Conservation (phyloP, 192 early-diverging fungal genomes). For the Backusella liffmaniae region DNA sequence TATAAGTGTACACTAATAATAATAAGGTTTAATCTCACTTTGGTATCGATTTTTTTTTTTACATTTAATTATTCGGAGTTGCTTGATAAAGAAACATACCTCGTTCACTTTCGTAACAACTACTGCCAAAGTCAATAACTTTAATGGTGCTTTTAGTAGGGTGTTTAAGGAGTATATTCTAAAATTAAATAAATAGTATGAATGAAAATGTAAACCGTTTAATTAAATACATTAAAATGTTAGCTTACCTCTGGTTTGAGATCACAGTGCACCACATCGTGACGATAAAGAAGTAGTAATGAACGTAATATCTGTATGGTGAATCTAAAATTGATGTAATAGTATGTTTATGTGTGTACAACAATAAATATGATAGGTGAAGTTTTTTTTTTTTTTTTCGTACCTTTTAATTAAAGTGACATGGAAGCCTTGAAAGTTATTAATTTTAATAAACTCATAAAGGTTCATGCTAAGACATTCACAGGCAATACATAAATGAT, state of each 20-base stretch:
- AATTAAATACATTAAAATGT: slow-evolving; percentile 32
- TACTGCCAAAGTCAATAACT: slow-evolving; percentile 98
- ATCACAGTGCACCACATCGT: slow-evolving; percentile 93
- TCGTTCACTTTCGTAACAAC: slow-evolving; percentile 86
- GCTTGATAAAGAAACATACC: slow-evolving; percentile 9
- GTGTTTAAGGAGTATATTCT: slow-evolving; percentile 83
- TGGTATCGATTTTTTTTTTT: slow-evolving; percentile 7
- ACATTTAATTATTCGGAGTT: slow-evolving; percentile 1
- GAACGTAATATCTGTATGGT: slow-evolving; percentile 83
- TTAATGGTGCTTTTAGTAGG: slow-evolving; percentile 80
- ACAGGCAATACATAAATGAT: slow-evolving; percentile 93
- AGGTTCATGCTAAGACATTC: slow-evolving; percentile 93
- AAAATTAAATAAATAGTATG: slow-evolving; percentile 36
- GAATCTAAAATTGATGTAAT: slow-evolving; percentile 48
- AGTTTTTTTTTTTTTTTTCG: background rate
- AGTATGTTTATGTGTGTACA: background rate
- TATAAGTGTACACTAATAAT: slow-evolving; percentile 87
- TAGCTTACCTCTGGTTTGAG: slow-evolving; percentile 84
- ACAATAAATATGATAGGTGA: background rate
- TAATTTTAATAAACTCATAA: slow-evolving; percentile 95
- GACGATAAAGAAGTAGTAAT: slow-evolving; percentile 66
- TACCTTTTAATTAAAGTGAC: slow-evolving; percentile 69
- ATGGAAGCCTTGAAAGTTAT: slow-evolving; percentile 87
- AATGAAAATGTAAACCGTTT: background rate
- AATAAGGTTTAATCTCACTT: slow-evolving; percentile 8